Evolutionary conservation across 129 eudicot species (phyloP).

Genomic region (Smallanthus sonchifolius): DNA sequence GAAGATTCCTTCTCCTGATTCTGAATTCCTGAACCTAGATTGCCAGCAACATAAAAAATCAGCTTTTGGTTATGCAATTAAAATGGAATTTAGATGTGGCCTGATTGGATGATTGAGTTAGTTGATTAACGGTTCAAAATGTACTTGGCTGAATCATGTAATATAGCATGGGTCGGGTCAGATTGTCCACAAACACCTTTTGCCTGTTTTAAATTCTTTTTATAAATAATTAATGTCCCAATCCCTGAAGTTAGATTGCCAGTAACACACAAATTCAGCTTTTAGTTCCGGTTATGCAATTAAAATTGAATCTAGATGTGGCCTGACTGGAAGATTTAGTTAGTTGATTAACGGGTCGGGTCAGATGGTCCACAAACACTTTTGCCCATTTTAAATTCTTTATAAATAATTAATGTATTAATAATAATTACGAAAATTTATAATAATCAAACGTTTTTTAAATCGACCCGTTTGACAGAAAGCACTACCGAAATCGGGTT

Average conservation of each 20-base stretch:
- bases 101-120: background rate
- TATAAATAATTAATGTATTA: background rate
- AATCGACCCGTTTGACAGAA: background rate
- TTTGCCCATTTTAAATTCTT: background rate
- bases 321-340: background rate
- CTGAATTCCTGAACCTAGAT: no score
- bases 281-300: background rate
- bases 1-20: no score
- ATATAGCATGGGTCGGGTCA: background rate
- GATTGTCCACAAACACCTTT: background rate
- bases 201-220: background rate
- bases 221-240: no score
- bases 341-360: background rate
- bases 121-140: background rate
- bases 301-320: background rate
- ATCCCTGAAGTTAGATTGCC: no score
- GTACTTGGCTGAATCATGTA: background rate
- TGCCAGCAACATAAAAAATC: slow-evolving; percentile 50
- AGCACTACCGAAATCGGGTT: background rate
- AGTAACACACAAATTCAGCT: slow-evolving; percentile 32
- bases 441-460: background rate
- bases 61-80: background rate
- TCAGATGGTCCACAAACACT: background rate
- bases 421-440: background rate
- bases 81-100: background rate